Evolutionary conservation across 306 rosid species (phyloP).

Genomic region (Myrica gale): DNA sequence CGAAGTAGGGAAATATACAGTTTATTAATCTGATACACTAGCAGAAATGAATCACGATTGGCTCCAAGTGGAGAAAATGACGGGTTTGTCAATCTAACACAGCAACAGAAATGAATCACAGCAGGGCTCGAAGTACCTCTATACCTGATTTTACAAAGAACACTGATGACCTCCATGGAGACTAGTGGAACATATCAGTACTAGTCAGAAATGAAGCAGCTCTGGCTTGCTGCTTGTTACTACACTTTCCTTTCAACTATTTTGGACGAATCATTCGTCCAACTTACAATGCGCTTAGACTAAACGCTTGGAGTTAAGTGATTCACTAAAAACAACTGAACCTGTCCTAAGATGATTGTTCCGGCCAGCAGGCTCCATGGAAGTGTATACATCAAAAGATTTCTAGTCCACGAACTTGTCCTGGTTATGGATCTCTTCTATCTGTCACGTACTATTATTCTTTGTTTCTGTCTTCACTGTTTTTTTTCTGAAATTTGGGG

Average conservation of each 20-base stretch:
- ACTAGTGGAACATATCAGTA: neutral
- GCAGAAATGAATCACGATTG: too few relatives aligned
- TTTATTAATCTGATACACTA: neutral
- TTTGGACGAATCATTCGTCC: neutral
- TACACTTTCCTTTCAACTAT: neutral
- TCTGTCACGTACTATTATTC: neutral
- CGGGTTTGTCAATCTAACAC: neutral
- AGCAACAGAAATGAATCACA: neutral
- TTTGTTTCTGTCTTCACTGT: slow-evolving; percentile 8
- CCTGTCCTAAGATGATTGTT: neutral
- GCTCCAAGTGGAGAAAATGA: too few relatives aligned
- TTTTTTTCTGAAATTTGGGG: slow-evolving; percentile 7
- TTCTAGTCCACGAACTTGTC: slow-evolving; percentile 4
- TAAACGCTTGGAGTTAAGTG: neutral
- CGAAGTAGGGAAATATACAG: too few relatives aligned
- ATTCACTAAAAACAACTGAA: neutral
- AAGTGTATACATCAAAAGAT: slow-evolving; percentile 4
- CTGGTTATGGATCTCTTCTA: neutral
- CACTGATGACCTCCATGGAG: neutral
- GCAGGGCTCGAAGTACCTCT: neutral
- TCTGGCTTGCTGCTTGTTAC: neutral
- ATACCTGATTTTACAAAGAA: neutral
- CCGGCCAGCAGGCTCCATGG: neutral
- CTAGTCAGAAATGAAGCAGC: neutral
- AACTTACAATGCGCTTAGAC: slow-evolving; percentile 1